Evolutionary conservation across 371 early-diverging fungal genomes (phyloP).

Genomic region (Mortierella polycephala): DNA sequence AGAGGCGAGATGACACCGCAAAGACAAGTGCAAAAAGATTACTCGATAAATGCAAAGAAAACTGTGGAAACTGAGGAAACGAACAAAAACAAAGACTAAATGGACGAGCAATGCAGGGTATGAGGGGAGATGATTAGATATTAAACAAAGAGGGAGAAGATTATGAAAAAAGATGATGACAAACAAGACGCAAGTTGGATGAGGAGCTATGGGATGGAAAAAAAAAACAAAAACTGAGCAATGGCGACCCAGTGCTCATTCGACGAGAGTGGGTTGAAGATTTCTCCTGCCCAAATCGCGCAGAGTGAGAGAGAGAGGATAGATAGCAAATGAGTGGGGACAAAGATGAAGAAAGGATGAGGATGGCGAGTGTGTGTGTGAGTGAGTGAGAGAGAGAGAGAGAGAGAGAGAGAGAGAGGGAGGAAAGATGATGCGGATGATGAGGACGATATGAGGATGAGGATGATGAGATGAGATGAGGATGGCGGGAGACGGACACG

Average conservation of each 20-base stretch:
- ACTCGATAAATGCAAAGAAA: not conserved
- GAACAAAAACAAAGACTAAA: not conserved
- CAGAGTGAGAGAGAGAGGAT: not conserved
- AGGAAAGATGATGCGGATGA: not conserved
- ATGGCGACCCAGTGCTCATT: not conserved
- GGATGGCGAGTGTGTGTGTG: not conserved
- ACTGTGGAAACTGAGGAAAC: not conserved
- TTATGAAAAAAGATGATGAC: constrained; percentile 1
- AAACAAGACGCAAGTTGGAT: not conserved
- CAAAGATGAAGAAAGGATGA: not conserved
- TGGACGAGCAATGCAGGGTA: not conserved
- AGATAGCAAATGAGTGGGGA: not conserved
- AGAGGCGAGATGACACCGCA: not conserved
- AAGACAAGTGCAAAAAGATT: not conserved
- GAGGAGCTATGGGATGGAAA: not conserved
- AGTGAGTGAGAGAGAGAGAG: constrained; percentile 10
- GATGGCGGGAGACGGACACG: constrained; percentile 3
- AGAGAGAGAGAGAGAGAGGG: constrained; percentile 1
- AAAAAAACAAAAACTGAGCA: not conserved
- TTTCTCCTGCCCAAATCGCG: not conserved
- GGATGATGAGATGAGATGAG: not conserved
- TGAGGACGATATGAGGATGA: constrained; percentile 5
- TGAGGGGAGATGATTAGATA: not conserved
- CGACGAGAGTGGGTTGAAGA: not conserved
- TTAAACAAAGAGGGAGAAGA: not conserved